Evolutionary conservation across 2,329 filamentous ascomycete species (phyloP), one percentile per base, ranked within the genome.

Genomic region (Xylariomycetidae sp.): DNA sequence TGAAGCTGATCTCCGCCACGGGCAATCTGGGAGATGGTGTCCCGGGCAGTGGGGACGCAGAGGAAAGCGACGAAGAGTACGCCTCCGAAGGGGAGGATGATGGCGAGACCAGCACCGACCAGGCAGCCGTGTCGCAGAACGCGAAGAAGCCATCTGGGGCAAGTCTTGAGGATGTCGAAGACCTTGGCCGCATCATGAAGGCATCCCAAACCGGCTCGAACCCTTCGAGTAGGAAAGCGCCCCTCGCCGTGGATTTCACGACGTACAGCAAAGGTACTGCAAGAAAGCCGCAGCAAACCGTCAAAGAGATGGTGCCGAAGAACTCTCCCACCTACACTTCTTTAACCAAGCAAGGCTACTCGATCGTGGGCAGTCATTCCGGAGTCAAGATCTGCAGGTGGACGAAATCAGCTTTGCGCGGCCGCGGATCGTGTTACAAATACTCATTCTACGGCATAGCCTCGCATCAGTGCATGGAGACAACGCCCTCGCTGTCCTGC

Each of bases 381-480:
- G 90, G 90, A 19, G 90, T 96, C 46, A 96, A 96, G 62, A 95
- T 95, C 50, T 98, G 90, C 57, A 85, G 92, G 19, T 98, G 90
- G 90, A 96, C 92, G 8, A 98, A 98, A 63, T 95, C 89, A 2
- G 90, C 90, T 8, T 78, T 96, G 1, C 85, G 90, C 24, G 90
- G 90, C 10, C 82, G 90, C 25, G 92, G 90, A 4, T 94, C 86
- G 16, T 98, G 90, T 67, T 98, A 98, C 72, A 96, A 98, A 56
- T 95, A 79, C 61, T 94, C 86, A 0, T 94, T 98, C 60, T 98
- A 98, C 60, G 90, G 90, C 30, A 98, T 98, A 59, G 78, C 84
- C 44, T 95, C 89, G 0, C 92, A 98, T 55, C 82, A 94, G 41
- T 98, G 90, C 61, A 98, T 98, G 92, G 90, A 98, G 63, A 90